Conservation (phyloP, 106 monocot genomes). For the Amphibolis antarctica region DNA sequence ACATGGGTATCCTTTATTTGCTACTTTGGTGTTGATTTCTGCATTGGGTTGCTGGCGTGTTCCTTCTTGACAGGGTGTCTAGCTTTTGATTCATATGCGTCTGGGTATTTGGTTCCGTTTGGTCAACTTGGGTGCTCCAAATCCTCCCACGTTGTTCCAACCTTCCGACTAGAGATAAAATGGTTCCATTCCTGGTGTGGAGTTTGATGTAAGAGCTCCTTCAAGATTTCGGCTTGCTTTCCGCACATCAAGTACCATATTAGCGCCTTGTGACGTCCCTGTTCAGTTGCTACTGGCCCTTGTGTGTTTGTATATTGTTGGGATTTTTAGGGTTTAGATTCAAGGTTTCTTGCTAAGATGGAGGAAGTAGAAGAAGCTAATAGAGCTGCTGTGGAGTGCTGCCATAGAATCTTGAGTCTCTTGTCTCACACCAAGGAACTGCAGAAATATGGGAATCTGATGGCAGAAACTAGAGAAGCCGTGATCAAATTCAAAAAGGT, state of each 20-base stretch:
- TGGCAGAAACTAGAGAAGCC: constrained; percentile 45
- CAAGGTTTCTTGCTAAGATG: constrained; percentile 28
- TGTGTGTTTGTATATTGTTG: constrained; percentile 2
- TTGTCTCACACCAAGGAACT: constrained; percentile 50
- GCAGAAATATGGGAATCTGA: constrained; percentile 24
- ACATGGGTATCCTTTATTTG: not conserved
- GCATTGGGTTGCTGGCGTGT: not conserved
- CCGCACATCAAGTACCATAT: not conserved
- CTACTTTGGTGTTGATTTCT: not conserved
- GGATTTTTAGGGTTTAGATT: constrained; percentile 9
- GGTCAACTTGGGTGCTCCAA: no score
- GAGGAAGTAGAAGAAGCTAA: constrained; percentile 74
- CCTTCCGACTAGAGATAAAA: not conserved
- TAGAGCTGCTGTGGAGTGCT: constrained; percentile 57
- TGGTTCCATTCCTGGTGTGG: not conserved
- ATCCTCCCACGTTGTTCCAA: not conserved
- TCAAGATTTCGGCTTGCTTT: not conserved
- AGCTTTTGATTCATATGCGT: not conserved
- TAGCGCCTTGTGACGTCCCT: not conserved
- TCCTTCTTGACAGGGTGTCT: not conserved
- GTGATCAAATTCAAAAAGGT: constrained; percentile 61
- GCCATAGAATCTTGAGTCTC: constrained; percentile 52
- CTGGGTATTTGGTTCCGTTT: not conserved
- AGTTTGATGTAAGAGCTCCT: not conserved
- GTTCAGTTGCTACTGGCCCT: constrained; percentile 18